Evolutionary conservation across 2,329 filamentous ascomycete species (phyloP), one percentile per base, ranked within the genome.

Genomic region (Lachnellula subtilissima): DNA sequence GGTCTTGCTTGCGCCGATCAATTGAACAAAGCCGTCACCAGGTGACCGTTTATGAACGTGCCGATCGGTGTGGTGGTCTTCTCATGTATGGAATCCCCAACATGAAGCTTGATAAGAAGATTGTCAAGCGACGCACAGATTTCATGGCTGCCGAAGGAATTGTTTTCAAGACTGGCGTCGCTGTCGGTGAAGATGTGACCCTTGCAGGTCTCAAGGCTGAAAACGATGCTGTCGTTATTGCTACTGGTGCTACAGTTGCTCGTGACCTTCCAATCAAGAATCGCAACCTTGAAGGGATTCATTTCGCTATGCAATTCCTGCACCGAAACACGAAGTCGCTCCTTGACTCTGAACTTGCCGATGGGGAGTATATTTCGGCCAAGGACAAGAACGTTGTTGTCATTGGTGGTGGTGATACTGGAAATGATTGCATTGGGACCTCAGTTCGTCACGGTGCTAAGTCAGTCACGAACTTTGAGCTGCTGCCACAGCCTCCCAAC

Each of bases 81-180:
- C 83, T 97, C 68, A 97, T 97, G 93, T 97, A 97, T 71, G 93
- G 93, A 65, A 97, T 97, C 65, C 93, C 93, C 64, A 97, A 97
- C 80, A 97, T 97, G 93, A 97, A 97, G 80, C 88, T 97, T 43
- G 93, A 97, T 78, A 97, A 97, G 82, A 91, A 91, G 70, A 86
- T 97, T 61, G 93, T 97, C 58, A 93, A 97, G 80, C 89, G 93
- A 52, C 89, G 93, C 72, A 91, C 94, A 49, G 90, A 97, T 74
- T 91, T 97, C 74, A 93, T 97, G 89, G 89, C 88, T 53, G 83
- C 86, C 3, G 93, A 97, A 75, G 93, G 93, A 49, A 77, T 97
- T 69, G 80, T 81, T 51, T 96, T 96, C 76, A 85, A 89, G 74
- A 88, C 89, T 35, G 84, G 86, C 59, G 84, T 90, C 54, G 76